A percentile compares a stretch with the other conserved stretches of the same genome.
Evolutionary conservation across 257 asterid species (phyloP).

Genomic region (Nyctanthes arbortristis): DNA sequence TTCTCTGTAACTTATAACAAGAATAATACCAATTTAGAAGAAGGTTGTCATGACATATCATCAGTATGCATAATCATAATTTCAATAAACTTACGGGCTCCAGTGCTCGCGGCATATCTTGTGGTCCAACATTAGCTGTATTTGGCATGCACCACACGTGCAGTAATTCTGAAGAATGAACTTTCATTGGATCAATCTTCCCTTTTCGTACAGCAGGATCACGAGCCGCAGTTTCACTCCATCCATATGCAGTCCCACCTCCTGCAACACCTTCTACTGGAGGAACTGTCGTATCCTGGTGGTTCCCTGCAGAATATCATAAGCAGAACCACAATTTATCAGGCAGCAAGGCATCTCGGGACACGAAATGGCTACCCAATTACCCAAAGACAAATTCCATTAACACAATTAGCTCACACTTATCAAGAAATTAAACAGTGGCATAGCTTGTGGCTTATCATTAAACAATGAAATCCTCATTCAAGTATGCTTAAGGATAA

Average conservation of each 20-base stretch:
- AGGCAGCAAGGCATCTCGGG: neutral
- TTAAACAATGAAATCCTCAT: neutral
- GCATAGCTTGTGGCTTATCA: neutral
- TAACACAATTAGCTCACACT: neutral
- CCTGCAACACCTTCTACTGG: conserved; percentile 99
- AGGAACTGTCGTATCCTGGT: conserved; percentile 58
- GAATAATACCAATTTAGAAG: conserved; percentile 4
- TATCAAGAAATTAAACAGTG: neutral
- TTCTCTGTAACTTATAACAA: no score
- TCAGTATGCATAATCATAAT: conserved; percentile 17
- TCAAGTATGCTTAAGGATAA: neutral
- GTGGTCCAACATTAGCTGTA: conserved; percentile 89
- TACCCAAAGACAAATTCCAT: neutral
- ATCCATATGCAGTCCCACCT: conserved; percentile 97
- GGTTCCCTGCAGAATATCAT: conserved; percentile 52
- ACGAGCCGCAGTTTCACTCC: conserved; percentile 63
- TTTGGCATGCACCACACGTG: conserved; percentile 97
- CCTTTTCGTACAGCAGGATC: conserved; percentile 61
- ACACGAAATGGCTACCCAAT: neutral
- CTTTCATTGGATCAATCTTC: conserved; percentile 73
- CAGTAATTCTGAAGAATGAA: conserved; percentile 74
- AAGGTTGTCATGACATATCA: conserved; percentile 2
- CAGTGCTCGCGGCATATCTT: conserved; percentile 80
- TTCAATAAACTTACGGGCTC: conserved; percentile 65
- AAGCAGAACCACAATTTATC: conserved; percentile 3